Evolutionary conservation across 441 rosid species (phyloP).

Genomic region (Monsonia emarginata): DNA sequence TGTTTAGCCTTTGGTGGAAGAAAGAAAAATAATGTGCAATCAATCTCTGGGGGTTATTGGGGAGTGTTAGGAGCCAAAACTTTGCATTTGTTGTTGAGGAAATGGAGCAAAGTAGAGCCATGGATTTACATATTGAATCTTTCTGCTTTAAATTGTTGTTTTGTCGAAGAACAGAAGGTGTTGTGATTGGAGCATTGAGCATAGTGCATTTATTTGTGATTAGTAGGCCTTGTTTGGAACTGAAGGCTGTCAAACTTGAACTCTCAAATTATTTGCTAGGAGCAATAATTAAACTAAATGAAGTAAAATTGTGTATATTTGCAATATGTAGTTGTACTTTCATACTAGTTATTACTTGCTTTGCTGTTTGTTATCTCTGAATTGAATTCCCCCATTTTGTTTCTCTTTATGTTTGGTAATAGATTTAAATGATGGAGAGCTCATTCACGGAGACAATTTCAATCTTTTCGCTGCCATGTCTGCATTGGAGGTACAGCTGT

Average conservation of each 20-base stretch:
- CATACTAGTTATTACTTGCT: not conserved
- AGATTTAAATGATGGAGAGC: slow-evolving; percentile 86
- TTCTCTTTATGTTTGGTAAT: slow-evolving; percentile 16
- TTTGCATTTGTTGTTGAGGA: not conserved
- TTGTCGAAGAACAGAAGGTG: not conserved
- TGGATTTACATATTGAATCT: not conserved
- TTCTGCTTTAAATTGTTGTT: not conserved
- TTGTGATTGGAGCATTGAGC: not conserved
- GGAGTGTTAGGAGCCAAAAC: not conserved
- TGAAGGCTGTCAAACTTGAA: not conserved
- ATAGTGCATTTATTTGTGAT: not conserved
- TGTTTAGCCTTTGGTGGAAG: slow-evolving; percentile 1
- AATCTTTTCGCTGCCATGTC: slow-evolving; percentile 98
- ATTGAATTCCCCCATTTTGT: not conserved
- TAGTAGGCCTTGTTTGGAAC: not conserved
- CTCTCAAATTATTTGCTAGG: not conserved
- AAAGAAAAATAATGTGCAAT: not conserved
- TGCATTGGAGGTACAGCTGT: slow-evolving; percentile 73
- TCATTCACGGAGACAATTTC: slow-evolving; percentile 85
- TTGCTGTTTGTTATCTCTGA: slow-evolving; percentile 5
- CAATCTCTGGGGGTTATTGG: not conserved
- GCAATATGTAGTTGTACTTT: not conserved
- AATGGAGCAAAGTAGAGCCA: not conserved
- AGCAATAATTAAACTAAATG: not conserved
- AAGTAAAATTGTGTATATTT: not conserved